Evolutionary conservation across 2,329 filamentous ascomycete genomes (phyloP).

Genomic region (Ophiostoma ips): DNA sequence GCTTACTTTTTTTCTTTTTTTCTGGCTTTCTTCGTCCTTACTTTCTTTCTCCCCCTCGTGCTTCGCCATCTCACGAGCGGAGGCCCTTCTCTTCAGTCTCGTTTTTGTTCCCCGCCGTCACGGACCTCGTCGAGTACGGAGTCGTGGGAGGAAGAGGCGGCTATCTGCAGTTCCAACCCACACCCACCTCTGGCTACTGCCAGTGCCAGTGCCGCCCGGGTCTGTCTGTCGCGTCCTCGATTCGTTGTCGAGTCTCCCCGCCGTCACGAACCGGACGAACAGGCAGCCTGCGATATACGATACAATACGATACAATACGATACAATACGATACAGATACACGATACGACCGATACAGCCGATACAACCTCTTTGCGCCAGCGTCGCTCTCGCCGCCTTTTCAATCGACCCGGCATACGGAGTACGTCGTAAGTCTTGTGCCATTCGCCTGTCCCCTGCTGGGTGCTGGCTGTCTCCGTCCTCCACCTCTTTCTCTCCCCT

Average conservation of each 20-base stretch:
- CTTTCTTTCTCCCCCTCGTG: not conserved
- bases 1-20: no score
- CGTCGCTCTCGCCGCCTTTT: no score
- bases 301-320: no score
- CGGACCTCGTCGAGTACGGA: constrained; percentile 4
- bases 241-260: no score
- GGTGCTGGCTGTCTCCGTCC: not conserved
- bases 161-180: constrained; percentile 1
- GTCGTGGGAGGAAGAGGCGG: constrained; percentile 1
- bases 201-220: not conserved
- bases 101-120: not conserved
- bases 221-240: not conserved
- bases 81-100: not conserved
- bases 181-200: not conserved
- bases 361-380: no score
- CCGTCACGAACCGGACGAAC: no score
- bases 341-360: no score
- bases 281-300: no score
- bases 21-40: not conserved
- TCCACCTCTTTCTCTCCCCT: not conserved
- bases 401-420: not conserved
- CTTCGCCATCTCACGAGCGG: not conserved
- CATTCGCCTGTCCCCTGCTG: not conserved
- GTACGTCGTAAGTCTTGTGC: not conserved
- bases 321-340: no score